Evolutionary conservation across 176 grass and related monocot species (phyloP).

Genomic region (Oryza meridionalis): DNA sequence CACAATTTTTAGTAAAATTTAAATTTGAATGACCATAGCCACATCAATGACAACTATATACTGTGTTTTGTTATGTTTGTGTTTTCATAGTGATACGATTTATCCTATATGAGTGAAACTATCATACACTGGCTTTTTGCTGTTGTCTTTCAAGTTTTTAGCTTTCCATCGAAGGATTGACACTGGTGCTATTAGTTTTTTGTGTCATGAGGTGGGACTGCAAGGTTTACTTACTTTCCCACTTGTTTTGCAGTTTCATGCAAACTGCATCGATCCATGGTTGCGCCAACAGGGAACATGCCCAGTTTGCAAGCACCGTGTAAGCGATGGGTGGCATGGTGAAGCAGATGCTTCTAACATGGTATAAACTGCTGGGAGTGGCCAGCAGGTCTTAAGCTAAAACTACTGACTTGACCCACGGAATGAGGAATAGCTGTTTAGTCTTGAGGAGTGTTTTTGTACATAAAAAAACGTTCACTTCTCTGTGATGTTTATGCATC

Average conservation of each 20-base stretch:
- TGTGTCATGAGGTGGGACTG: neutral
- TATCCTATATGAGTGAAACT: neutral
- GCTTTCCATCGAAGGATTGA: constrained; percentile 2
- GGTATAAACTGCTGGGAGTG: constrained; percentile 50
- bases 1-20: neutral
- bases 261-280: constrained; percentile 93
- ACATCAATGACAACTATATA: neutral
- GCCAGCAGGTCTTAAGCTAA: constrained; percentile 10
- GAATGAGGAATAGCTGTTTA: constrained; percentile 10
- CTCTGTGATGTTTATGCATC: constrained; percentile 19
- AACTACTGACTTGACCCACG: constrained; percentile 26
- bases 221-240: constrained; percentile 13
- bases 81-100: neutral
- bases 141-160: neutral
- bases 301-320: constrained; percentile 90
- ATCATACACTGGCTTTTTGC: neutral
- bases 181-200: constrained; percentile 10
- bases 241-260: constrained; percentile 72
- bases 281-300: constrained; percentile 94
- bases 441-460: constrained; percentile 28
- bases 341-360: constrained; percentile 70
- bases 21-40: neutral
- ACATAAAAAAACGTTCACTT: constrained; percentile 30
- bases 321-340: constrained; percentile 55
- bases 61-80: neutral